Percentiles rank a stretch among this genome's conserved stretches.
These are phyloP conservation scores for Pyricularia sp. DNA, from an alignment of 2,329 filamentous ascomycete species.

Conservation along the genomic window DNA sequence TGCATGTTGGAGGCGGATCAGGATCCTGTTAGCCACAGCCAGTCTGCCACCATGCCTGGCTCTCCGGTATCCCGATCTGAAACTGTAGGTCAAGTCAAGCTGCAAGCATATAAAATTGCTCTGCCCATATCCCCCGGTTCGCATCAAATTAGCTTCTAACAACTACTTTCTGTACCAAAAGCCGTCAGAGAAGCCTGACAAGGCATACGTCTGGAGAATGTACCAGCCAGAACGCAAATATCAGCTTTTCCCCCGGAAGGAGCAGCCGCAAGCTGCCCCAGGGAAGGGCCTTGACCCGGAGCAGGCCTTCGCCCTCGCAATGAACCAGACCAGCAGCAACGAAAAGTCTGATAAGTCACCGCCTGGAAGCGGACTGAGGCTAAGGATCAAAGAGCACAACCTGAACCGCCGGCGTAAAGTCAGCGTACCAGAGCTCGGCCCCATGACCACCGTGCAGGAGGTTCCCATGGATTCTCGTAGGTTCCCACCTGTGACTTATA, in stretches of 20 bases:
- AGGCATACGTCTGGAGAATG: conserved; percentile 43
- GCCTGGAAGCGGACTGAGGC: conserved; percentile 31
- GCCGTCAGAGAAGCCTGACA: conserved; percentile 14
- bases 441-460: conserved; percentile 62
- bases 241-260: conserved; percentile 49
- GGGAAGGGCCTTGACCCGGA: conserved; percentile 40
- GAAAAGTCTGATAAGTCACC: conserved; percentile 31
- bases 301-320: conserved; percentile 34
- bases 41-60: conserved; percentile 41
- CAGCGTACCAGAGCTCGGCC: conserved; percentile 54
- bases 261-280: conserved; percentile 31
- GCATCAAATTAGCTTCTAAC: conserved; percentile 11
- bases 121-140: conserved; percentile 6
- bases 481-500: conserved; percentile 12
- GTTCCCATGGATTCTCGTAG: conserved; percentile 63
- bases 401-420: conserved; percentile 50
- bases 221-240: conserved; percentile 50
- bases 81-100: conserved; percentile 27
- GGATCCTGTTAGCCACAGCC: conserved; percentile 26
- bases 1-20: conserved; percentile 43
- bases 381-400: conserved; percentile 49
- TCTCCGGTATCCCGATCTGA: conserved; percentile 35
- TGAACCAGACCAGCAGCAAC: conserved; percentile 22
- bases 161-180: conserved; percentile 14
- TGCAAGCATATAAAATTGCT: conserved; percentile 17